Percentiles rank a stretch among this genome's conserved stretches.
Evolutionary conservation across 2,329 filamentous ascomycete genomes (phyloP).

Genomic region (Aureobasidium sp.): DNA sequence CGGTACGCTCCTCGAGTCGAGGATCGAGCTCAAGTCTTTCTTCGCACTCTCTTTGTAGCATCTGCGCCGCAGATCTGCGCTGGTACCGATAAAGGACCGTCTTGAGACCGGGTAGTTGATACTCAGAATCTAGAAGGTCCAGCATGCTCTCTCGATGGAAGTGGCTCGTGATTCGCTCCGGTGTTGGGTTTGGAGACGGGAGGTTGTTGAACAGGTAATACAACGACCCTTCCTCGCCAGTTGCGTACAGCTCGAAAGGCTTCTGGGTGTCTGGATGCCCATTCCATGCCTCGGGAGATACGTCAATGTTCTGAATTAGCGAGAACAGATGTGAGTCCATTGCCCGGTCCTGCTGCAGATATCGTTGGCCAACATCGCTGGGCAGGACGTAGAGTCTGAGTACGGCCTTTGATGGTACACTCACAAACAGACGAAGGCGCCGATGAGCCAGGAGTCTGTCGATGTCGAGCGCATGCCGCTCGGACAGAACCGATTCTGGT

Average conservation of each 20-base stretch:
- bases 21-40: constrained; percentile 64
- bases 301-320: constrained; percentile 51
- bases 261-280: constrained; percentile 32
- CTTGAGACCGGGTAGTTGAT: constrained; percentile 50
- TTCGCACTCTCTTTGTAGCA: constrained; percentile 73
- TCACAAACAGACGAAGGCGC: constrained; percentile 20
- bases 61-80: constrained; percentile 67
- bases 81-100: constrained; percentile 73
- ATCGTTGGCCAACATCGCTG: constrained; percentile 53
- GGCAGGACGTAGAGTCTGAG: constrained; percentile 58
- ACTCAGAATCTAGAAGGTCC: constrained; percentile 44
- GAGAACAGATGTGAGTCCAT: constrained; percentile 41
- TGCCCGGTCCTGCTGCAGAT: constrained; percentile 44
- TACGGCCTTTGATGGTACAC: constrained; percentile 14
- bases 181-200: constrained; percentile 58
- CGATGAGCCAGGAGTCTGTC: constrained; percentile 18
- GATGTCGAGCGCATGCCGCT: background rate
- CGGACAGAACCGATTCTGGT: background rate
- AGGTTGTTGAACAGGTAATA: constrained; percentile 68
- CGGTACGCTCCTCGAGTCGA: constrained; percentile 53
- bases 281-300: constrained; percentile 50
- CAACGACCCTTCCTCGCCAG: constrained; percentile 46
- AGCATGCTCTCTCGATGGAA: constrained; percentile 50
- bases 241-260: constrained; percentile 36
- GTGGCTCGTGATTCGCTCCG: constrained; percentile 42